Percentiles rank a stretch among this genome's conserved stretches.
Evolutionary conservation across 225 moss, liverwort and hornwort species (phyloP).

Genomic region (Neckera pumila): DNA sequence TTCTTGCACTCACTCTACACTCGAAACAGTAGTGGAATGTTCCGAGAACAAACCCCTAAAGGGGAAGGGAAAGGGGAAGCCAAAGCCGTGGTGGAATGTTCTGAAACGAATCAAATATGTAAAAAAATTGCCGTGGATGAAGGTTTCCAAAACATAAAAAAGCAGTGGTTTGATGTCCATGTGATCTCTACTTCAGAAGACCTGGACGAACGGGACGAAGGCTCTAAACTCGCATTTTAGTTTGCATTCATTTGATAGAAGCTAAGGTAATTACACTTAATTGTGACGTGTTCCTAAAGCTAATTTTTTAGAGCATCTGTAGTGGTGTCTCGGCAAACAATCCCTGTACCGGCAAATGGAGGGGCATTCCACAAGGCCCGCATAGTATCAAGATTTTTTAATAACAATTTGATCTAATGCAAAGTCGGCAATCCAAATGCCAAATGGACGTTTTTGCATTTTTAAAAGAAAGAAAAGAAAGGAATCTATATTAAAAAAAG

Average conservation of each 20-base stretch:
- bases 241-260: not conserved
- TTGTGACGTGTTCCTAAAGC: too few relatives aligned
- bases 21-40: not conserved
- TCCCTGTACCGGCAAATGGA: too few relatives aligned
- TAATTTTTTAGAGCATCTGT: too few relatives aligned
- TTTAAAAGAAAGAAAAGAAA: too few relatives aligned
- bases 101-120: not conserved
- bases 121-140: not conserved
- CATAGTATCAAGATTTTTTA: too few relatives aligned
- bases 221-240: not conserved
- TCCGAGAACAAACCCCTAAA: not conserved
- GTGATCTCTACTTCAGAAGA: not conserved
- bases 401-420: too few relatives aligned
- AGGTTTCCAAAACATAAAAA: not conserved
- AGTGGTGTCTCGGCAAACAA: too few relatives aligned
- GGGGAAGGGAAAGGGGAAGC: not conserved
- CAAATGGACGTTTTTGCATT: too few relatives aligned
- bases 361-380: too few relatives aligned
- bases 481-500: too few relatives aligned
- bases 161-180: not conserved
- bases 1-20: not conserved
- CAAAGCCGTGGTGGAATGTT: not conserved
- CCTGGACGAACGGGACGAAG: not conserved
- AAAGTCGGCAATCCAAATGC: too few relatives aligned
- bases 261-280: not conserved